Percentiles rank a stretch among this genome's conserved stretches.
phyloP scores from a whole-genome alignment of 2,329 filamentous ascomycete genomes.

The Biscogniauxia marginata region DNA sequence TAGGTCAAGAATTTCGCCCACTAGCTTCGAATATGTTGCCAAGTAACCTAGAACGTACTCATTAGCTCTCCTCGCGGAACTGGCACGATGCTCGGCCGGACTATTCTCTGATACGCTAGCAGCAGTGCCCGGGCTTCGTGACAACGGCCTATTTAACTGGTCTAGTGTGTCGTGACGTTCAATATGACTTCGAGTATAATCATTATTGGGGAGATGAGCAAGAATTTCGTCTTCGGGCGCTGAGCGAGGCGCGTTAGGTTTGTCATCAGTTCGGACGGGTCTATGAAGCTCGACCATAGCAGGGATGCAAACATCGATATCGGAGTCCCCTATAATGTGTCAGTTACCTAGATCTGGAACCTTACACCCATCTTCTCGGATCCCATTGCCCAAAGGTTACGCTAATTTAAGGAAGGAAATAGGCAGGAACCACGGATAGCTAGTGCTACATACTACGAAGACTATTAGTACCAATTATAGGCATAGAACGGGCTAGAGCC shows the following conservation, averaged over 20 bases:
- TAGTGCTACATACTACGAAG: background rate
- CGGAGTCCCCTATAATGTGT: conserved; percentile 34
- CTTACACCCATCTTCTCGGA: conserved; percentile 19
- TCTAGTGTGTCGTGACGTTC: background rate
- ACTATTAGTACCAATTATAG: background rate
- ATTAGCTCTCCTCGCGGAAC: background rate
- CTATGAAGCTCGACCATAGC: conserved; percentile 29
- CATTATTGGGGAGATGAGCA: conserved; percentile 3
- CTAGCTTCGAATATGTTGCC: conserved; percentile 4
- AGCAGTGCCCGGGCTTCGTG: background rate
- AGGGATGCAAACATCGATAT: conserved; percentile 38
- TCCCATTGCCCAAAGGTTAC: background rate
- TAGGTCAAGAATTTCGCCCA: conserved; percentile 8
- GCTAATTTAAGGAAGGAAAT: background rate
- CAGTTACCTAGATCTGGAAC: conserved; percentile 38
- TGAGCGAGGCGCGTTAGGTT: background rate
- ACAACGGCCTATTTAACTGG: background rate
- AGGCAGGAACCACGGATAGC: background rate
- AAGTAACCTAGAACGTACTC: conserved; percentile 5
- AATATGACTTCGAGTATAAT: background rate
- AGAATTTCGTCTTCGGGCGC: background rate
- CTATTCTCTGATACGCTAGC: background rate
- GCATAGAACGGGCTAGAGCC: no score
- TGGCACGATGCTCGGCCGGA: background rate
- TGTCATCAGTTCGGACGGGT: conserved; percentile 7